These are phyloP conservation scores for Nicotiana rustica DNA, from an alignment of 305 asterid genomes.

Conservation along the genomic window DNA sequence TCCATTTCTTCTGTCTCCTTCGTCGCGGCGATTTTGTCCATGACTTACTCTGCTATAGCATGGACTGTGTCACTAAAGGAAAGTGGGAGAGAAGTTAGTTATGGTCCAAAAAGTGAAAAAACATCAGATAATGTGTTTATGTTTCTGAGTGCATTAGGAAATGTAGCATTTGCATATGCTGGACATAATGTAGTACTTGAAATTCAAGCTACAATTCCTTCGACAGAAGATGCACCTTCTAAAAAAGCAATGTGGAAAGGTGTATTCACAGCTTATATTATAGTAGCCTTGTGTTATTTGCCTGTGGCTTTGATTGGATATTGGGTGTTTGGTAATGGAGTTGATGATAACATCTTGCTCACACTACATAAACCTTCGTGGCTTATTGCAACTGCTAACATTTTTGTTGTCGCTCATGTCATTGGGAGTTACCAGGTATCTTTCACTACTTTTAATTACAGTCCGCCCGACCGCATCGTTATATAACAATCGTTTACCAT, in stretches of 20 bases:
- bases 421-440: constrained; percentile 63
- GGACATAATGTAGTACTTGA: constrained; percentile 63
- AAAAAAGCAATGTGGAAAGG: constrained; percentile 63
- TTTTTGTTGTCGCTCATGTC: constrained; percentile 57
- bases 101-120: constrained; percentile 42
- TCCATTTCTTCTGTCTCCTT: constrained; percentile 62
- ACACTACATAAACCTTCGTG: constrained; percentile 51
- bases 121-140: constrained; percentile 40
- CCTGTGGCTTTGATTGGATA: constrained; percentile 59
- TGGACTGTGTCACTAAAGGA: constrained; percentile 44
- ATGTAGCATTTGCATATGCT: constrained; percentile 58
- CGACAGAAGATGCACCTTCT: constrained; percentile 51
- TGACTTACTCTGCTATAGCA: constrained; percentile 52
- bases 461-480: no score
- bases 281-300: constrained; percentile 54
- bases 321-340: constrained; percentile 46
- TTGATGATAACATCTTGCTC: constrained; percentile 51
- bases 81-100: constrained; percentile 42
- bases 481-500: no score
- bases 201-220: constrained; percentile 61
- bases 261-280: constrained; percentile 45
- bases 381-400: constrained; percentile 56
- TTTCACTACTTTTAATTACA: background rate
- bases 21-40: constrained; percentile 71
- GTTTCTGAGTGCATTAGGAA: constrained; percentile 56